Conservation (phyloP, 345 rosid genomes). For the Brassica carinata region DNA sequence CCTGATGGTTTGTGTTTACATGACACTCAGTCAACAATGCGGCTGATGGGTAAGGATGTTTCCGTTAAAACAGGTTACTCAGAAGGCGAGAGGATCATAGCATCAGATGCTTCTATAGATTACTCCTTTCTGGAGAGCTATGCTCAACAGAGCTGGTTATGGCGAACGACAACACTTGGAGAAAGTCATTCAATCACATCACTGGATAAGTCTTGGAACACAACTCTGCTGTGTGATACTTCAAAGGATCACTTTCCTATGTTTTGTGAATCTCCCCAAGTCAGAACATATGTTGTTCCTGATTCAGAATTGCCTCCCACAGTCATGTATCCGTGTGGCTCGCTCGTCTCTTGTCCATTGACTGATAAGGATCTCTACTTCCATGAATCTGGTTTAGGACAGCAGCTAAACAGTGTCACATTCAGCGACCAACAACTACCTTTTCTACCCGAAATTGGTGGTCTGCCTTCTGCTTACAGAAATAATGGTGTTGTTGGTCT, state of each 20-base stretch:
- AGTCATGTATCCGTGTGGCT: slow-evolving; percentile 27
- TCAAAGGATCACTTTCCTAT: slow-evolving; percentile 35
- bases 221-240: slow-evolving; percentile 5
- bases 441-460: neutral
- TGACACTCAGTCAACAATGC: slow-evolving; percentile 49
- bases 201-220: slow-evolving; percentile 36
- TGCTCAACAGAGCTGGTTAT: slow-evolving; percentile 35
- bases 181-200: slow-evolving; percentile 28
- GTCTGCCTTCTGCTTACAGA: slow-evolving; percentile 18
- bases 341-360: slow-evolving; percentile 1
- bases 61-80: slow-evolving; percentile 47
- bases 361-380: slow-evolving; percentile 33
- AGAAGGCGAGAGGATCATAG: slow-evolving; percentile 49
- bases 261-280: slow-evolving; percentile 41
- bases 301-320: slow-evolving; percentile 34
- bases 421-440: slow-evolving; percentile 36
- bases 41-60: slow-evolving; percentile 79
- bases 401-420: slow-evolving; percentile 35
- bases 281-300: slow-evolving; percentile 30
- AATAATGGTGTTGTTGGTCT: slow-evolving; percentile 33
- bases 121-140: slow-evolving; percentile 22
- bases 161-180: slow-evolving; percentile 33
- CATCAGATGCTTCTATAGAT: slow-evolving; percentile 36
- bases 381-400: slow-evolving; percentile 38
- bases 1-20: slow-evolving; percentile 36